A percentile compares a stretch with the other conserved stretches of the same genome.
Evolutionary conservation across 179 eudicot genomes (phyloP).

Genomic region (Beta macrorhiza): DNA sequence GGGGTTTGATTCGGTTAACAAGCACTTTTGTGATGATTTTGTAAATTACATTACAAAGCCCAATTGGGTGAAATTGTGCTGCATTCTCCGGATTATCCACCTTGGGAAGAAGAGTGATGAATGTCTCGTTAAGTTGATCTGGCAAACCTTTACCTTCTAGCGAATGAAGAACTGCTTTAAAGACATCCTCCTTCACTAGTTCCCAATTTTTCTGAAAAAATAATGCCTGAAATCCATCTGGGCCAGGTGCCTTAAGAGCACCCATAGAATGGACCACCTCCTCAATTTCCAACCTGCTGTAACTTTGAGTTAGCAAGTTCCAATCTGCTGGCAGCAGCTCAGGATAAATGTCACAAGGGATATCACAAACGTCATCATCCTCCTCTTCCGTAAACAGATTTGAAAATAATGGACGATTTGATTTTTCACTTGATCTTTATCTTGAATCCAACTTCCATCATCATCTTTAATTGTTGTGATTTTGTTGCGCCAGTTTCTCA

Average conservation of each 20-base stretch:
- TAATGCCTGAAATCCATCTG: neutral
- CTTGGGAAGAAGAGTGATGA: neutral
- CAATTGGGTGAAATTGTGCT: neutral
- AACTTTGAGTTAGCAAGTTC: too few species aligned
- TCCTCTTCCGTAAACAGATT: too few species aligned
- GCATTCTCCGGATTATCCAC: neutral
- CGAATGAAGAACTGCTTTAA: neutral
- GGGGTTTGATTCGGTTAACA: neutral
- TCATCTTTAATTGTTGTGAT: neutral
- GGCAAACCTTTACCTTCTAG: neutral
- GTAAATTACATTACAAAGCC: neutral
- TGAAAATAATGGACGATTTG: too few species aligned
- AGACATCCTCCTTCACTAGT: neutral
- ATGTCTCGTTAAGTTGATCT: neutral
- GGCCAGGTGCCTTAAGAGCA: neutral
- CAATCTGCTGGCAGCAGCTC: too few species aligned
- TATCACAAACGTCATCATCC: too few species aligned
- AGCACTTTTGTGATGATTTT: neutral
- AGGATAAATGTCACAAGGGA: too few species aligned
- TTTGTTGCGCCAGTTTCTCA: neutral
- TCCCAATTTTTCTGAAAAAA: neutral
- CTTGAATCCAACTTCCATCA: neutral
- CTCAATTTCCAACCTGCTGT: neutral
- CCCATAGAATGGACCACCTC: neutral
- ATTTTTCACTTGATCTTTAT: too few species aligned